These are phyloP conservation scores for Patellifolia procumbens DNA, from an alignment of 179 eudicot species.

Conservation along the genomic window DNA sequence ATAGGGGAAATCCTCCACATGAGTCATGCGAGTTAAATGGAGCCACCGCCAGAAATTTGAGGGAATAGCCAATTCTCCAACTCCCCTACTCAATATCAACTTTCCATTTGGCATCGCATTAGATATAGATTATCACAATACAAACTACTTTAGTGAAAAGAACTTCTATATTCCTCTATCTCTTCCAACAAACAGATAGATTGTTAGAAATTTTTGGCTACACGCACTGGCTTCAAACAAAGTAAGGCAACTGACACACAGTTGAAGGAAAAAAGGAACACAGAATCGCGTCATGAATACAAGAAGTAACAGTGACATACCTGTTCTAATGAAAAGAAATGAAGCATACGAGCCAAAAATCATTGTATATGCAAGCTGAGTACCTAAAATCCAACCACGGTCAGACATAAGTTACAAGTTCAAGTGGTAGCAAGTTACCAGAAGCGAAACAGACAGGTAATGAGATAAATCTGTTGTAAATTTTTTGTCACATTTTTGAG, in stretches of 20 bases:
- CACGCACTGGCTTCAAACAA: neutral
- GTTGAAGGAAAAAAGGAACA: neutral
- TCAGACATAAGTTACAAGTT: slow-evolving; percentile 12
- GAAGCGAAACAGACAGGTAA: neutral
- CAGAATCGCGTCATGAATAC: neutral
- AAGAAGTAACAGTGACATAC: slow-evolving; percentile 36
- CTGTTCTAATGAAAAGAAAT: slow-evolving; percentile 76
- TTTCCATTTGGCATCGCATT: neutral
- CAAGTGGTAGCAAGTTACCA: slow-evolving; percentile 10
- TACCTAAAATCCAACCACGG: slow-evolving; percentile 50
- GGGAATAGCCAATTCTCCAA: no score
- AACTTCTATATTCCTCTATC: neutral
- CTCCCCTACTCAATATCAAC: no score
- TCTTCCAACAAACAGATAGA: neutral
- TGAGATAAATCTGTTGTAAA: neutral
- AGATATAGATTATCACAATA: neutral
- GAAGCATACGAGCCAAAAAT: slow-evolving; percentile 92
- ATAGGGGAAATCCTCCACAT: no score
- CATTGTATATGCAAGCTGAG: slow-evolving; percentile 84
- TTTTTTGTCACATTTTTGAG: neutral
- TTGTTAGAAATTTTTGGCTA: neutral
- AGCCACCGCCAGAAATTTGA: no score
- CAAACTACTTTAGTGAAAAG: no score
- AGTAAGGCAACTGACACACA: neutral
- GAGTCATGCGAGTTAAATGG: no score